These are phyloP conservation scores for Colletotrichum coccodes DNA, from an alignment of 2,329 filamentous ascomycete species.

Conservation along the genomic window DNA sequence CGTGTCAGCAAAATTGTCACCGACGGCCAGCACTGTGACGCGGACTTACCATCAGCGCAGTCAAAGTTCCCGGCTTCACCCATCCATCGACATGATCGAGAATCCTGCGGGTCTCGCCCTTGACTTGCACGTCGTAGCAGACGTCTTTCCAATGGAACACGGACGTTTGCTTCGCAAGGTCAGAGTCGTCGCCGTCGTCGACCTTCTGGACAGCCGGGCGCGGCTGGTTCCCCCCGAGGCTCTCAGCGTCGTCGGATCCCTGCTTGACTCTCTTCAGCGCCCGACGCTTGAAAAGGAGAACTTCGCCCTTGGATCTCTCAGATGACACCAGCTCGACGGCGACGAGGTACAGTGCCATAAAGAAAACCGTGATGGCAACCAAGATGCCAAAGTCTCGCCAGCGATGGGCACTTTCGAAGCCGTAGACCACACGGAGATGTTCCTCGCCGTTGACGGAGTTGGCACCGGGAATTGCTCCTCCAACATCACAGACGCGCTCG, in stretches of 20 bases:
- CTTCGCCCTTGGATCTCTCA: conserved; percentile 68
- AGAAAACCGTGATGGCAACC: conserved; percentile 59
- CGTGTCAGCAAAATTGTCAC: background rate
- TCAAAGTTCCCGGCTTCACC: conserved; percentile 76
- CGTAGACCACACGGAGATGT: conserved; percentile 54
- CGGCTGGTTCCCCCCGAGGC: background rate
- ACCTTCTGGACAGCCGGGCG: background rate
- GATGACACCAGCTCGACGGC: conserved; percentile 57
- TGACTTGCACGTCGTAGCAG: conserved; percentile 75
- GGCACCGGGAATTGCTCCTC: conserved; percentile 55
- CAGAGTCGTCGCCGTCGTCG: conserved; percentile 2
- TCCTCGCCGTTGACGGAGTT: conserved; percentile 53
- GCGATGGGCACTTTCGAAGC: conserved; percentile 54
- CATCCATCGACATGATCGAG: conserved; percentile 74
- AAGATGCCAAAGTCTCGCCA: conserved; percentile 69
- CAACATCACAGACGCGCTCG: conserved; percentile 53
- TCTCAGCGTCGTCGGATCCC: background rate
- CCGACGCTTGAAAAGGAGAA: conserved; percentile 67
- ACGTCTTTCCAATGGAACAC: conserved; percentile 76
- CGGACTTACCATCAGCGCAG: conserved; percentile 71
- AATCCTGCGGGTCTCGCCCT: conserved; percentile 69
- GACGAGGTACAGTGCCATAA: conserved; percentile 58
- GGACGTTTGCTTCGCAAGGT: conserved; percentile 60
- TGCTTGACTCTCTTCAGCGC: conserved; percentile 14
- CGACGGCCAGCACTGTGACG: conserved; percentile 65